Base-by-base conservation (phyloP, 768 basidiomycete species). In the Rhizopogon vesiculosus region DNA sequence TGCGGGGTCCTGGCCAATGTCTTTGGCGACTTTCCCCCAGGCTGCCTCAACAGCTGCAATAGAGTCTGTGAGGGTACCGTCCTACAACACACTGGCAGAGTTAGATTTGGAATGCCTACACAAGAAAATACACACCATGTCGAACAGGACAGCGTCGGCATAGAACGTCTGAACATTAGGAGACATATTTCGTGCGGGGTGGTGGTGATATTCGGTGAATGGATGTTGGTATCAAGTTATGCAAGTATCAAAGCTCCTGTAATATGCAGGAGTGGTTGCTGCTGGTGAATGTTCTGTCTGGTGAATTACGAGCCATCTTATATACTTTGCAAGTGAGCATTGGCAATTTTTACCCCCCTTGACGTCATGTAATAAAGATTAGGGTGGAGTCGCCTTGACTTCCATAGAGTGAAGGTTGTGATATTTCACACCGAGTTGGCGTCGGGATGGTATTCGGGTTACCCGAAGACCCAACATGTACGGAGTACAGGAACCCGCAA, bases 11-110 rank as follows among this genome's bases (percentile, higher is more conserved):
- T 81, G 78, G 53, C 84, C 85, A 50, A 89, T 79, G 65, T 88
- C 86, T 50, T 72, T 72, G 2, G 87, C 87, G 43, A 89, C 86
- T 62, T 82, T 82, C 31, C 81, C 80, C 87, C 87, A 89, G 3
- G 87, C 87, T 3, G 85, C 85, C 66, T 89, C 86, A 57, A 88
- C 86, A 3, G 85, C 84, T 18, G 81, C 71, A 66, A 89, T 89
- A 16, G 85, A 87, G 66, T 89, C 86, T 42, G 86, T 87, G 52
- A 88, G 76, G 15, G 86, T 89, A 43, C 84, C 85, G 64, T 86
- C 84, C 84, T 85, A 46, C 38, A 51, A 63, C 56, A 64, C 60
- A 59, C 53, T 59, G 46, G 43, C 41, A 54, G 65, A 61, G 62
- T 72, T 59, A 71, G 64, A 51, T 48, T 56, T 56, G 60, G 59